These are phyloP conservation scores for Monoraphidium neglectum DNA, from an alignment of 139 green algal species.

Conservation along the genomic window DNA sequence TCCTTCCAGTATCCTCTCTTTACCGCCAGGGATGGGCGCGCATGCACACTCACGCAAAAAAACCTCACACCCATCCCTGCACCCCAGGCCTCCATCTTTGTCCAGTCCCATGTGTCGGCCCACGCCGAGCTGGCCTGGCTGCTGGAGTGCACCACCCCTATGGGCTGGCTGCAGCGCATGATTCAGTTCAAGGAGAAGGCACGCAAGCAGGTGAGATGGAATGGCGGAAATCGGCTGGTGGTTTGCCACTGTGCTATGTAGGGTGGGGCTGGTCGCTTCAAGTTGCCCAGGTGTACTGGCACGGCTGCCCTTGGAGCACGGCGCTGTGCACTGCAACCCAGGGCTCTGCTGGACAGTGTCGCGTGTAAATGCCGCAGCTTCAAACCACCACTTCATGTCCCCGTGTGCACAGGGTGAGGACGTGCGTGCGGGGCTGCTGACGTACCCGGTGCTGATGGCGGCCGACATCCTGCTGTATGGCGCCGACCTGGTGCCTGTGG, in stretches of 20 bases:
- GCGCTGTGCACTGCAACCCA: no score
- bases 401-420: conserved; percentile 74
- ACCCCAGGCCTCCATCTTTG: conserved; percentile 73
- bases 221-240: not conserved
- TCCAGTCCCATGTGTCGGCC: conserved; percentile 92
- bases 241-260: no score
- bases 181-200: conserved; percentile 99
- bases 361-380: no score
- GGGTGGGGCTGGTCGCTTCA: no score
- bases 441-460: conserved; percentile 99
- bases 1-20: no score
- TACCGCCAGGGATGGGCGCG: no score
- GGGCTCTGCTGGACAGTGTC: no score
- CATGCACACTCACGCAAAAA: not conserved
- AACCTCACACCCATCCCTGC: not conserved
- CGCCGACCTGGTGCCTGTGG: conserved; percentile 96
- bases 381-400: not conserved
- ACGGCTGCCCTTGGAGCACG: no score
- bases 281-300: no score
- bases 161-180: conserved; percentile 96
- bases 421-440: conserved; percentile 92
- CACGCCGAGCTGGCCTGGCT: conserved; percentile 96
- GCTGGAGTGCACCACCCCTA: conserved; percentile 90
- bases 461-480: conserved; percentile 99
- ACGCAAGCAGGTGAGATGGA: conserved; percentile 70